Percentiles rank a stretch among this genome's conserved stretches.
Evolutionary conservation across 2,329 filamentous ascomycete species (phyloP).

Genomic region (Capronia coronata): DNA sequence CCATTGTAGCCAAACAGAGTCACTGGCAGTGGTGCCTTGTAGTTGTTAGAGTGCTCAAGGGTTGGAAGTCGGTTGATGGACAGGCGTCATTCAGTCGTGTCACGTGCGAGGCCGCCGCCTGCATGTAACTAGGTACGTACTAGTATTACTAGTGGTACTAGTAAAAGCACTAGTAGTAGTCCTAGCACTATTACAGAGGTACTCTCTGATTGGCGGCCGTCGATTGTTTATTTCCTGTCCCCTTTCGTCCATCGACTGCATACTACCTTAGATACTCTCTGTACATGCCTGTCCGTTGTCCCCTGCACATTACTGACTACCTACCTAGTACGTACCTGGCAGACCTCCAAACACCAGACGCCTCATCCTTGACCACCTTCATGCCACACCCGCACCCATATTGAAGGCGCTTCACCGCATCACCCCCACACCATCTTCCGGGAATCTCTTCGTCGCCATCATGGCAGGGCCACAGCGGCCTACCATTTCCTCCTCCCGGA

Average conservation of each 20-base stretch:
- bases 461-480: slow-evolving; percentile 54
- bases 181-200: too few species aligned
- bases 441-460: slow-evolving; percentile 6
- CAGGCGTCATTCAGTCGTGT: not conserved
- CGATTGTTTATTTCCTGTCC: slow-evolving; percentile 3
- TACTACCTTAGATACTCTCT: not conserved
- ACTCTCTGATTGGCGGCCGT: not conserved
- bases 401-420: not conserved
- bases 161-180: too few species aligned
- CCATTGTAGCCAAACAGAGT: not conserved
- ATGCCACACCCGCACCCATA: too few species aligned
- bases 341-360: not conserved
- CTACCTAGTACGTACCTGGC: too few species aligned
- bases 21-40: too few species aligned
- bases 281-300: not conserved
- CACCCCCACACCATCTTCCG: not conserved
- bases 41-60: too few species aligned
- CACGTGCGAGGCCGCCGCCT: not conserved
- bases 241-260: not conserved
- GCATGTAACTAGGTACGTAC: too few species aligned
- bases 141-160: too few species aligned
- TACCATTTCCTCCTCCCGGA: slow-evolving; percentile 42
- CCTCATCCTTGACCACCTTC: not conserved
- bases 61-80: too few species aligned
- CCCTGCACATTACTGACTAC: too few species aligned